Percentiles rank a stretch among this genome's conserved stretches.
Conservation (phyloP, 2,329 filamentous ascomycete species). For the Pyrenochaeta sp. region DNA sequence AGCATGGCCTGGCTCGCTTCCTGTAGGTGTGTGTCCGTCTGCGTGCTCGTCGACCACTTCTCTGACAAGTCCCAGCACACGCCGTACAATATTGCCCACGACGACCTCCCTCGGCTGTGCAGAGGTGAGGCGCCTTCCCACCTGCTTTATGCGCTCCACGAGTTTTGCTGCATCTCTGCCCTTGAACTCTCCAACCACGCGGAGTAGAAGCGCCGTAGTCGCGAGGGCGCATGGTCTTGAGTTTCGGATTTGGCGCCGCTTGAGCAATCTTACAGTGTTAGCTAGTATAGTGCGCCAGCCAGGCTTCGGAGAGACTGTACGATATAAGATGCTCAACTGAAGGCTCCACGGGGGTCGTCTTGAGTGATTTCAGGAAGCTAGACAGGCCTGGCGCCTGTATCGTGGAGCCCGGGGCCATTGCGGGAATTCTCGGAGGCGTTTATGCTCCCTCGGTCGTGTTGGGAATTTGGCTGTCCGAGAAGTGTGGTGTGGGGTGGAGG, state of each 20-base stretch:
- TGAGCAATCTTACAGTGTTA: slow-evolving; percentile 71
- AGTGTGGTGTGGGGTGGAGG: neutral
- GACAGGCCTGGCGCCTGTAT: slow-evolving; percentile 73
- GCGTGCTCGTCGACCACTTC: slow-evolving; percentile 87
- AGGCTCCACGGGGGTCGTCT: slow-evolving; percentile 76
- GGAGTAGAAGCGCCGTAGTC: slow-evolving; percentile 85
- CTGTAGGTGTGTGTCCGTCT: slow-evolving; percentile 65
- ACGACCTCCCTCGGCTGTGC: slow-evolving; percentile 91
- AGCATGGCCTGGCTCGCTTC: slow-evolving; percentile 67
- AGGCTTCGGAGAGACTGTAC: slow-evolving; percentile 58
- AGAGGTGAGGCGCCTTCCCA: slow-evolving; percentile 78
- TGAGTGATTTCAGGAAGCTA: slow-evolving; percentile 76
- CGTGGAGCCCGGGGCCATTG: slow-evolving; percentile 37
- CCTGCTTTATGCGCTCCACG: slow-evolving; percentile 78
- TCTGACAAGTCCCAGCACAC: slow-evolving; percentile 87
- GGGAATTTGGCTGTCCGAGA: neutral
- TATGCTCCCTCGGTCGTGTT: neutral
- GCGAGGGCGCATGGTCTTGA: slow-evolving; percentile 89
- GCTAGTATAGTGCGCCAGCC: slow-evolving; percentile 8
- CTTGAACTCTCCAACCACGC: slow-evolving; percentile 82
- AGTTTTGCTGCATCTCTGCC: slow-evolving; percentile 80
- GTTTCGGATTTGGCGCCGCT: slow-evolving; percentile 86
- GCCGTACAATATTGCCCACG: slow-evolving; percentile 91
- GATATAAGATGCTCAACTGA: slow-evolving; percentile 85
- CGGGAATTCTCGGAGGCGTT: neutral